These are phyloP conservation scores for Stenocarpella maydis DNA, from an alignment of 2,329 filamentous ascomycete genomes.

Conservation along the genomic window DNA sequence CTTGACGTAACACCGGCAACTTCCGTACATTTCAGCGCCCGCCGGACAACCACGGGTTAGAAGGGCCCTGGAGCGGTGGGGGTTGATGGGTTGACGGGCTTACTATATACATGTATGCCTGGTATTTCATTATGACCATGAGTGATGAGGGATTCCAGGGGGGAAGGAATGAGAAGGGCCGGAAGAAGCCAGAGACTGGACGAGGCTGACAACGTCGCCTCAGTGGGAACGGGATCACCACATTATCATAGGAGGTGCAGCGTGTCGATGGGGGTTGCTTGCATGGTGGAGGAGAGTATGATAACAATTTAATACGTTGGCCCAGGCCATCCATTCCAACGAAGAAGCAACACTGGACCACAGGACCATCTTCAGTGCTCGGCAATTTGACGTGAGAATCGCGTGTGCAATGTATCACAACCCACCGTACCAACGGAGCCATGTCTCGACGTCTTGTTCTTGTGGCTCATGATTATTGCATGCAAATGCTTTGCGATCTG, in stretches of 20 bases:
- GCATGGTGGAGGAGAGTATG: neutral
- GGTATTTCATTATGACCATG: slow-evolving; percentile 12
- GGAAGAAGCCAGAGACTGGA: neutral
- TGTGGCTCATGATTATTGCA: no score
- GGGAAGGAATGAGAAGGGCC: no score
- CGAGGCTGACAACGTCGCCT: neutral
- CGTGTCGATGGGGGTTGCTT: neutral
- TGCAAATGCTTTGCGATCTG: neutral
- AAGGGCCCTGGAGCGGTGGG: neutral
- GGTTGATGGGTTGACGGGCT: neutral
- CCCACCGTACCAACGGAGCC: no score
- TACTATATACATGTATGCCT: neutral
- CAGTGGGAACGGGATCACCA: neutral
- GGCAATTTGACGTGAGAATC: neutral
- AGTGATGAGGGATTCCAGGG: neutral
- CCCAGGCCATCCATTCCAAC: neutral
- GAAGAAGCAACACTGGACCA: neutral
- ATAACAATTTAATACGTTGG: slow-evolving; percentile 7
- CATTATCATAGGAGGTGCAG: neutral
- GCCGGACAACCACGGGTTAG: neutral
- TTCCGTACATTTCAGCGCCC: neutral
- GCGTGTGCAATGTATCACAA: no score
- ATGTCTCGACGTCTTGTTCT: no score
- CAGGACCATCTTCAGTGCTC: neutral
- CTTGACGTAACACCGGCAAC: neutral